Base-by-base conservation (phyloP, 805 yeast species). In the Metschnikowia vanudenii region DNA sequence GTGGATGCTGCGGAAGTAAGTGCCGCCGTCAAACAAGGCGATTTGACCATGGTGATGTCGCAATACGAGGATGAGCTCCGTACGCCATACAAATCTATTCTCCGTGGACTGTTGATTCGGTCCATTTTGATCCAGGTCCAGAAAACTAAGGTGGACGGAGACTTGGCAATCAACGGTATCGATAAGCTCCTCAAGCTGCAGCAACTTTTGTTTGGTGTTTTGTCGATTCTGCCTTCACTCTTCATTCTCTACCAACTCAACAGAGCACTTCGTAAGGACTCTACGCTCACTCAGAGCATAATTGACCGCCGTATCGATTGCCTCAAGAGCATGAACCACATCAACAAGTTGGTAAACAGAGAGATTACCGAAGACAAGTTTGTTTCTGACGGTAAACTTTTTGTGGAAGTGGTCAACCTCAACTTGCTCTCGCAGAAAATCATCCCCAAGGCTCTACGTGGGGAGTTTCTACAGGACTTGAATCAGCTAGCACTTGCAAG, bases 81-180 rank as follows among this genome's bases (percentile, higher is more conserved):
- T 47, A 62, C 72, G 5, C 98, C 98, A 0, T 59, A 90, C 39
- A 75, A 71, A 45, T 81, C 84, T 31, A 55, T 83, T 2, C 47
- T 90, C 2, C 65, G 68, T 12, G 99, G 98, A 3, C 80, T 82
- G 46, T 74, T 92, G 53, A 65, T 90, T 8, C 75, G 96, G 45
- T 82, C 91, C 13, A 64, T 94, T 38, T 68, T 94, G 58, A 91
- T 92, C 51, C 98, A 94, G 64, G 73, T 94, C n/a, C 99, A 92
- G 64, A 92, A 94, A 67, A 85, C 96, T 11, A 92, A 92, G 65
- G 97, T 94, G 6, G 99, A 92, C 63, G 96, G 96, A 8, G 90
- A 87, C 31, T 71, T 90, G 4, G 98, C 97, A 0, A 78, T 92
- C 50, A 80, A 78, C 55, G 98, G 98, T 8, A 91, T 94, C 51